Evolutionary conservation across 257 asterid genomes (phyloP), one percentile per base, ranked within the genome.

Genomic region (Penstemon newberryi): DNA sequence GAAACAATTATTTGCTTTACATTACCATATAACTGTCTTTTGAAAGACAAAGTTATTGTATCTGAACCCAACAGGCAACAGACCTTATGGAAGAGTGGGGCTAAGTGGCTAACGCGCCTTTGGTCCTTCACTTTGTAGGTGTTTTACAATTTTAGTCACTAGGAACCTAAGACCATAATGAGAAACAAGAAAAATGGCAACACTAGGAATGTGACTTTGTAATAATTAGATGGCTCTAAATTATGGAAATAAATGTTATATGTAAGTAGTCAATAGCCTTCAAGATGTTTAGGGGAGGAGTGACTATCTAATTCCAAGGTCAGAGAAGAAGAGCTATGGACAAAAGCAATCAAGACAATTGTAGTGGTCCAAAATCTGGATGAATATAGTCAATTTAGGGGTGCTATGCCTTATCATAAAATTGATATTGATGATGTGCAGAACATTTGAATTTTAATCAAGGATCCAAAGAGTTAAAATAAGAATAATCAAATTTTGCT

Each of bases 321-420:
- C 13, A 44, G 55, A 69, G 57, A 45, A 53, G 57, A 54, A 54
- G 65, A 46, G 4, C 49, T 12, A 49, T 69, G 64, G 52, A 40
- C 42, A 7, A 37, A 15, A 46, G 13, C 3, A 36, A 33, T 58
- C 49, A 3, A 15, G 49, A 33, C 53, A 47, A 47, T 46, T 37
- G 64, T 3, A 9, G 62, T 9, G 50, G 41, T 15, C 45, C 40
- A 8, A n/a, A 63, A 25, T 54, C 5, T 62, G 19, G 55, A 44
- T 33, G 2, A 3, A 5, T 44, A 25, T 25, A 1, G 33, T 25
- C 53, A 43, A 41, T 5, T 61, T 39, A 25, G 62, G 55, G 54
- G 33, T 25, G 55, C 54, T 66, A 37, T 11, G 33, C 46, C 63
- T 51, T 13, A 66, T 36, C 62, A 0, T 56, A 19, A 33, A 15